A percentile compares a stretch with the other conserved stretches of the same genome.
Evolutionary conservation across 208 protist genomes (phyloP).

Genomic region (Zelonia costaricensis): DNA sequence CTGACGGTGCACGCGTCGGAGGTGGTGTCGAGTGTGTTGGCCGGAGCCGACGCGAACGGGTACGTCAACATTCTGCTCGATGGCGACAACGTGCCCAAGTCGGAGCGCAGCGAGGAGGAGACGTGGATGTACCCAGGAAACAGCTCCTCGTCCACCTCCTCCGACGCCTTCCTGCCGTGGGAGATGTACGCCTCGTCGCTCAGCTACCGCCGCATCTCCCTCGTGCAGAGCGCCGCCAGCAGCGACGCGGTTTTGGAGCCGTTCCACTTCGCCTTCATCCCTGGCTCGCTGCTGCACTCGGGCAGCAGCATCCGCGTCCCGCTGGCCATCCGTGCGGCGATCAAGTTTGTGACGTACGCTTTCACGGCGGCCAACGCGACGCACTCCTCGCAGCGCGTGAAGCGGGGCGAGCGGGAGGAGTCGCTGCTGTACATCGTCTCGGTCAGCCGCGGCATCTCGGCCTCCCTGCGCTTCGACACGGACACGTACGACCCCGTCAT

Average conservation of each 20-base stretch:
- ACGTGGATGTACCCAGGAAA: slow-evolving; percentile 47
- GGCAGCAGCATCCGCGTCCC: slow-evolving; percentile 58
- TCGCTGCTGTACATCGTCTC: slow-evolving; percentile 61
- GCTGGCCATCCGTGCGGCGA: slow-evolving; percentile 46
- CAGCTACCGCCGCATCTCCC: slow-evolving; percentile 67
- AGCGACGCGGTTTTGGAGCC: slow-evolving; percentile 32
- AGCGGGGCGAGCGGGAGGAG: slow-evolving; percentile 46
- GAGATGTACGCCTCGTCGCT: slow-evolving; percentile 67
- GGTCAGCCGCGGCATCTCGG: slow-evolving; percentile 61
- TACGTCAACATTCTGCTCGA: slow-evolving; percentile 67
- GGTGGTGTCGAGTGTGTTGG: slow-evolving; percentile 25
- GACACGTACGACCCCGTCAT: slow-evolving; percentile 52
- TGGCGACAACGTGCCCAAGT: slow-evolving; percentile 34
- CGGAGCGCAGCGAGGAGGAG: slow-evolving; percentile 32
- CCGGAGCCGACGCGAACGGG: background rate
- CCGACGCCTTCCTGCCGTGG: slow-evolving; percentile 51
- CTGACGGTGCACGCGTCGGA: slow-evolving; percentile 55
- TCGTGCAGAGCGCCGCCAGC: background rate
- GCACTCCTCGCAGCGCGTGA: slow-evolving; percentile 28
- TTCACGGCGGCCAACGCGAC: slow-evolving; percentile 17
- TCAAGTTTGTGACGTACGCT: slow-evolving; percentile 67
- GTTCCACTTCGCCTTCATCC: slow-evolving; percentile 84
- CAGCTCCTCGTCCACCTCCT: background rate
- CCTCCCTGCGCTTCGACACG: slow-evolving; percentile 60
- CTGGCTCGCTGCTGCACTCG: slow-evolving; percentile 74